Conservation (phyloP, 2,329 filamentous ascomycete species). For the Colletotrichum coccodes region DNA sequence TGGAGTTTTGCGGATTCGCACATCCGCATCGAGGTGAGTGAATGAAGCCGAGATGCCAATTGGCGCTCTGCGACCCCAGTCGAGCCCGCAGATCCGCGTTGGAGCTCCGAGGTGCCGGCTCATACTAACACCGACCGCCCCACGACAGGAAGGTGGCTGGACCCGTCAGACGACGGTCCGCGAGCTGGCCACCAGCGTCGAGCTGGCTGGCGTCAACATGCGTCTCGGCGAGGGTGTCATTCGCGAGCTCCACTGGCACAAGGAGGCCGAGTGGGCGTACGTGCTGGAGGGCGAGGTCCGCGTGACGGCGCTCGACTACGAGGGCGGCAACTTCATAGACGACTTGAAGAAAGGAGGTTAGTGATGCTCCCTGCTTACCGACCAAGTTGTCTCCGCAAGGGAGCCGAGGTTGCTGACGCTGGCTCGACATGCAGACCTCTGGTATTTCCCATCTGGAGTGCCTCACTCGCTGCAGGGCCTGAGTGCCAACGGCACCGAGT, state of each 20-base stretch:
- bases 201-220: conserved; percentile 84
- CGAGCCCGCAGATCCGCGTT: background rate
- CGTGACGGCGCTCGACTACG: conserved; percentile 78
- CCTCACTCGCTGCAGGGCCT: conserved; percentile 74
- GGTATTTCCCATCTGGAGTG: conserved; percentile 83
- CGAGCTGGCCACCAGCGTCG: conserved; percentile 72
- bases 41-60: too few species aligned
- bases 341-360: conserved; percentile 73
- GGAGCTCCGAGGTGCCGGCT: accelerated
- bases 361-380: background rate
- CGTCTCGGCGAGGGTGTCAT: conserved; percentile 77
- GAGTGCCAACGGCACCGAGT: conserved; percentile 41
- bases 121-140: background rate
- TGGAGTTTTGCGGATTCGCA: conserved; percentile 77
- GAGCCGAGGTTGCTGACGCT: background rate
- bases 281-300: conserved; percentile 77
- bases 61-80: background rate
- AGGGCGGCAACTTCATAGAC: conserved; percentile 81
- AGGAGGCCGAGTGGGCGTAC: conserved; percentile 82
- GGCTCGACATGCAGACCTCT: conserved; percentile 63
- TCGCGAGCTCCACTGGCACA: conserved; percentile 84
- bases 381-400: too few species aligned
- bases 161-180: conserved; percentile 77
- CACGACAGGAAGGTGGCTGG: conserved; percentile 75
- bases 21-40: conserved; percentile 67